Conservation (phyloP, 108 stramenopile species). For the Nitzschia inconspicua region DNA sequence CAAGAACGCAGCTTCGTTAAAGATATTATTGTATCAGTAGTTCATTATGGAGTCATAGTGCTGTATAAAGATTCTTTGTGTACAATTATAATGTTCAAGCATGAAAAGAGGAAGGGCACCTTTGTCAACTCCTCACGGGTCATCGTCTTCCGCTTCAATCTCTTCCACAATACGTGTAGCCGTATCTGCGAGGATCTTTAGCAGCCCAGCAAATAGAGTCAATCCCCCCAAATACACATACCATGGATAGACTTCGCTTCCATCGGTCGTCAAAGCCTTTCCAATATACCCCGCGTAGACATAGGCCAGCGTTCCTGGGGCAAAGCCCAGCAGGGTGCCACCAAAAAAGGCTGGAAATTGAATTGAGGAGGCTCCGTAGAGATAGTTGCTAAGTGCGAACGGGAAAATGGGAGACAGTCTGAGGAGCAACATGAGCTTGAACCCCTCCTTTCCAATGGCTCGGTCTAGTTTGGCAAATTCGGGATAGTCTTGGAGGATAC, state of each 20-base stretch:
- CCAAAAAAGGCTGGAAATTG: conserved; percentile 62
- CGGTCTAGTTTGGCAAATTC: conserved; percentile 71
- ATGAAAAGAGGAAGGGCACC: no score
- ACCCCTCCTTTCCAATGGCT: conserved; percentile 86
- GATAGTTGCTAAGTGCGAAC: conserved; percentile 87
- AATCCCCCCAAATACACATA: conserved; percentile 66
- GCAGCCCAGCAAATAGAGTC: conserved; percentile 37
- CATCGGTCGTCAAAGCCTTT: conserved; percentile 51
- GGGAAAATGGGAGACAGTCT: conserved; percentile 87
- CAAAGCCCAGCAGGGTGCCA: conserved; percentile 74
- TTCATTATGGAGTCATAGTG: no score
- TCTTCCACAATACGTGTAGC: conserved; percentile 63
- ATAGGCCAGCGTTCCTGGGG: conserved; percentile 79
- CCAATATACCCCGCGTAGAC: conserved; percentile 75
- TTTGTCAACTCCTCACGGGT: no score
- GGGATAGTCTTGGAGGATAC: conserved; percentile 54
- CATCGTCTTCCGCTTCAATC: conserved; percentile 52
- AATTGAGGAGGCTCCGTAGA: conserved; percentile 84
- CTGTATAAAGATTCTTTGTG: no score
- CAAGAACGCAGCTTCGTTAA: no score
- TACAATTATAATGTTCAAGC: no score
- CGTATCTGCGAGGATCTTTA: conserved; percentile 62
- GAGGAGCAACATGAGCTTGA: conserved; percentile 86
- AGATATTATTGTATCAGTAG: no score
- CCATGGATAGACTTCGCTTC: conserved; percentile 51